Evolutionary conservation across 2,329 filamentous ascomycete genomes (phyloP).

Genomic region (Pochonia chlamydosporia): DNA sequence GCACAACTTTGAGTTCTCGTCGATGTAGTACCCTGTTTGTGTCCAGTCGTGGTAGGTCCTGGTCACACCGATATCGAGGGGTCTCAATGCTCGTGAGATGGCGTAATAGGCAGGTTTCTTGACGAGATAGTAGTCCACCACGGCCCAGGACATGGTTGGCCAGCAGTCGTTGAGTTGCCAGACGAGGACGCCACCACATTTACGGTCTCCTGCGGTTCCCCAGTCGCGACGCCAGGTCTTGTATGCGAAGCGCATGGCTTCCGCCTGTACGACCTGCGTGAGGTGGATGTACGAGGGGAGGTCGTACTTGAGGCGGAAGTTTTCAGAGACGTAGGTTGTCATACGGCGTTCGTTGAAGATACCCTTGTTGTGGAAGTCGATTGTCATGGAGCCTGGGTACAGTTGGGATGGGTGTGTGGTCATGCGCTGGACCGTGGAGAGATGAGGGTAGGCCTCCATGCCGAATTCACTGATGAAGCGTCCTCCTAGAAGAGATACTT

Average conservation of each 20-base stretch:
- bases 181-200: slow-evolving; percentile 59
- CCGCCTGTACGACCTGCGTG: slow-evolving; percentile 48
- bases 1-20: background rate
- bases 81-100: slow-evolving; percentile 52
- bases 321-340: slow-evolving; percentile 70
- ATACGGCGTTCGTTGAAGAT: slow-evolving; percentile 70
- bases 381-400: slow-evolving; percentile 62
- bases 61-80: slow-evolving; percentile 52
- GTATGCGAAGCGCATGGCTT: slow-evolving; percentile 46
- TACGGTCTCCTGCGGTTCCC: slow-evolving; percentile 43
- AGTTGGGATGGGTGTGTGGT: slow-evolving; percentile 48
- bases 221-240: slow-evolving; percentile 57
- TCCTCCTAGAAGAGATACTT: slow-evolving; percentile 63
- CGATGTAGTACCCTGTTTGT: background rate
- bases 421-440: slow-evolving; percentile 63
- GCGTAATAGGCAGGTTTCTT: slow-evolving; percentile 54
- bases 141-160: slow-evolving; percentile 60
- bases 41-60: slow-evolving; percentile 38
- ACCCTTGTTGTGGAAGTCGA: slow-evolving; percentile 83
- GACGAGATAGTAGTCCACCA: slow-evolving; percentile 57
- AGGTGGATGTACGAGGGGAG: slow-evolving; percentile 72
- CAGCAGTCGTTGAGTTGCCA: slow-evolving; percentile 70
- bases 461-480: slow-evolving; percentile 80
- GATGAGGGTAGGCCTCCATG: slow-evolving; percentile 58
- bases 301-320: slow-evolving; percentile 55